Evolutionary conservation across 768 basidiomycete species (phyloP), one percentile per base, ranked within the genome.

Genomic region (Suillus variegatus): DNA sequence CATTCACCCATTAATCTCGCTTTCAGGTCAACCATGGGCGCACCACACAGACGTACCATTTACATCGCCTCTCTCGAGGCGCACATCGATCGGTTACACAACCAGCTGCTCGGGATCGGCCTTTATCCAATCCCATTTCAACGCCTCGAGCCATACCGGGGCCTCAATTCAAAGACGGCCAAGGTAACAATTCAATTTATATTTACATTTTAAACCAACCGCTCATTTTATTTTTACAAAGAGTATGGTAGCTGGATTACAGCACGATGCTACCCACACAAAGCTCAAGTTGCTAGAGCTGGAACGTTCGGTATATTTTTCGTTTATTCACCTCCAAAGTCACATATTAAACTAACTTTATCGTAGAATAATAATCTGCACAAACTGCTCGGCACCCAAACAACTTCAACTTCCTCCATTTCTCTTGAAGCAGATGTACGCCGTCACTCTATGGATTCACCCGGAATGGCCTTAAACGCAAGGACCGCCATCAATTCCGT

Each of bases 211-310:
- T 47, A 38, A 38, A 2, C 36, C 28, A 44, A 12, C 16, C 25
- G 8, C 28, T 18, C 4, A 40, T 35, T 38, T 36, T 20, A n/a
- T 49, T 28, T 6, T 3, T 10, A 13, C 6, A 12, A 63, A 92
- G 91, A 90, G 89, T 68, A 91, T 90, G 86, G 87, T 92, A 4
- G 82, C 89, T 0, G 87, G 87, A 32, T 81, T 92, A 6, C 88
- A 91, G 60, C 83, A 88, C 71, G 90, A 92, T 66, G 81, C 84
- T 4, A 82, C 85, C 0, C 78, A 86, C 4, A 75, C 84, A 20
- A 86, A 86, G 63, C 74, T 91, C 57, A 89, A 88, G 67, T 78
- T 91, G 38, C 80, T 90, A 52, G 90, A 92, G 70, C 79, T 92
- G 32, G 84, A 91, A 70, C 84, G 90, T 67, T 85, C 88, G 22